Conservation (phyloP, 805 yeast genomes). For the Schwanniomyces sp. region DNA sequence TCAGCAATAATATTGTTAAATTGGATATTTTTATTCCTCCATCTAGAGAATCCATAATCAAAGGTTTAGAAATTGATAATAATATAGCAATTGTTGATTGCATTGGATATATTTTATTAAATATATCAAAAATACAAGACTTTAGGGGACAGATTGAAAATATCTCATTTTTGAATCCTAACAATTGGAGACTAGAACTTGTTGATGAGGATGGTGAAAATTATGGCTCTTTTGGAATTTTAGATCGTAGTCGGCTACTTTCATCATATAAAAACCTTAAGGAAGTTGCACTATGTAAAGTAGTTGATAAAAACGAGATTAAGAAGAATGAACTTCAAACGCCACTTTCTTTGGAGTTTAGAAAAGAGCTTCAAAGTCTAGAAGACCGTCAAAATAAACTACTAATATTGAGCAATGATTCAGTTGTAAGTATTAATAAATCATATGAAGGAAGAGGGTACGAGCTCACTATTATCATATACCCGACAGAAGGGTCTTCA, state of each 20-base stretch:
- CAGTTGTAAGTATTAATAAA: background rate
- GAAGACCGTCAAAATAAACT: background rate
- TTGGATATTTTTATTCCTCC: conserved; percentile 37
- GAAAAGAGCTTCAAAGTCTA: conserved; percentile 15
- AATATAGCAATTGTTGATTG: conserved; percentile 35
- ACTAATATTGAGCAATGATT: background rate
- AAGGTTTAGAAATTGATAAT: conserved; percentile 21
- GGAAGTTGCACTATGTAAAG: conserved; percentile 75
- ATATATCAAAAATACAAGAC: conserved; percentile 21
- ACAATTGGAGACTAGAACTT: conserved; percentile 72
- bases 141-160: conserved; percentile 9
- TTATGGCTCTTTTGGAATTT: conserved; percentile 88
- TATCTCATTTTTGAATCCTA: conserved; percentile 46
- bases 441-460: background rate
- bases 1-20: conserved; percentile 8
- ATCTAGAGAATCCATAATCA: conserved; percentile 20
- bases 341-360: conserved; percentile 52
- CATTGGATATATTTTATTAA: conserved; percentile 38
- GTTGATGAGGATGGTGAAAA: conserved; percentile 94
- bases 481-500: background rate
- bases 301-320: conserved; percentile 45
- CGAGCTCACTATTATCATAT: background rate
- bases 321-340: conserved; percentile 49
- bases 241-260: conserved; percentile 66
- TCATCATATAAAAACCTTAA: conserved; percentile 72